Evolutionary conservation across 2,329 filamentous ascomycete genomes (phyloP), one percentile per base, ranked within the genome.

Genomic region (Sclerotinia glacialis): DNA sequence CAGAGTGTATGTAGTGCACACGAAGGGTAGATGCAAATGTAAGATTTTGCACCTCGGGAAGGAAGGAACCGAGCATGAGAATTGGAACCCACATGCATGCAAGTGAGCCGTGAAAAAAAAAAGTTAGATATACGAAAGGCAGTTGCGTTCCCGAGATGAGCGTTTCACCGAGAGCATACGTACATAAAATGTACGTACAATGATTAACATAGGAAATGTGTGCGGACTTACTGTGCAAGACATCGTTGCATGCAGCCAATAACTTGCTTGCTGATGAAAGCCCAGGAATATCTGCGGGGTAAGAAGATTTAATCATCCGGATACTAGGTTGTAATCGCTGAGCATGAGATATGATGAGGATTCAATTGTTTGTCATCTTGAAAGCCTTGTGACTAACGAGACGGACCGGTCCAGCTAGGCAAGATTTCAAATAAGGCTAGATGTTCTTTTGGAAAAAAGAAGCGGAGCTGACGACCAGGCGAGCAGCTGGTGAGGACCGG

Each of bases 391-490:
- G 42, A 59, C 31, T 50, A 44, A 49, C 28, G 31, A 49, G 31
- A 26, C 44, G 46, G 44, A 37, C 9, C n/a, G n/a, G 44, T 47
- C 40, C 9, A 64, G 26, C 26, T 47, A 46, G 28, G 50, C 18
- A 16, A 64, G 9, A 42, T 8, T 21, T 21, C 5, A 47, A 21
- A 21, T 37, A n/a, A 21, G 23, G 37, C 52, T 58, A 59, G 31
- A 28, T 59, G 12, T 23, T 16, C n/a, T 65, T 65, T 28, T 44
- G 60, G 69, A 47, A 69, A 62, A 55, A 59, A 61, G 56, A 70
- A 71, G 69, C 71, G 69, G 69, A 56, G 70, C 71, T 73, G 68
- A 71, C 67, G 68, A 44, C 67, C 28, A 59, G 68, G 69, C 47
- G 52, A 58, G 62, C 31, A 47, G 67, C 53, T 62, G 69, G 69